Percentiles rank a stretch among this genome's conserved stretches.
Conservation (phyloP, 2,329 filamentous ascomycete species). For the Colletotrichum aenigma region DNA sequence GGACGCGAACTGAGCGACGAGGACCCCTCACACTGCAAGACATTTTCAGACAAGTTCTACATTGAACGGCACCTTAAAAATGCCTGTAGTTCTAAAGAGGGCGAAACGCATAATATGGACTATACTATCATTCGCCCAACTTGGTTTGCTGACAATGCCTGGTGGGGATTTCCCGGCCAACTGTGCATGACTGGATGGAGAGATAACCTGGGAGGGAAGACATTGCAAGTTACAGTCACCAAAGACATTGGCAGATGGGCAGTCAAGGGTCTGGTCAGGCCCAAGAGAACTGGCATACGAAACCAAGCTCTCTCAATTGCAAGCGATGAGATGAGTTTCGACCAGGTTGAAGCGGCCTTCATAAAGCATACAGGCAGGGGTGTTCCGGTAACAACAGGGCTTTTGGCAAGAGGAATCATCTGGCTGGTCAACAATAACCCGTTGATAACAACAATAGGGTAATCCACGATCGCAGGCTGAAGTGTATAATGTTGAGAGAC, state of each 20-base stretch:
- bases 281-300: conserved; percentile 19
- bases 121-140: conserved; percentile 32
- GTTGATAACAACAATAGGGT: neutral
- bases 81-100: neutral
- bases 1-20: conserved; percentile 57
- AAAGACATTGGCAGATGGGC: conserved; percentile 30
- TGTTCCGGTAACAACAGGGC: neutral
- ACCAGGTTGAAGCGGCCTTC: conserved; percentile 17
- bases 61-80: neutral
- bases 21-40: conserved; percentile 19
- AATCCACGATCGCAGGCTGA: neutral
- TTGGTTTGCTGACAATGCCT: conserved; percentile 29
- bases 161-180: conserved; percentile 27
- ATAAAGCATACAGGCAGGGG: neutral
- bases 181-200: conserved; percentile 30
- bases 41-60: neutral
- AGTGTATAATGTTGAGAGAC: neutral
- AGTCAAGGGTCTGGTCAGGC: conserved; percentile 19
- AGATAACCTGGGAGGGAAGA: conserved; percentile 28
- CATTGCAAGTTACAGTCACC: conserved; percentile 26
- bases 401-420: neutral
- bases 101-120: conserved; percentile 25
- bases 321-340: conserved; percentile 27
- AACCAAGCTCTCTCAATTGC: conserved; percentile 27
- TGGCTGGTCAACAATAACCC: neutral